phyloP scores from a whole-genome alignment of 2,329 filamentous ascomycete genomes.

The Tolypocladium paradoxum region DNA sequence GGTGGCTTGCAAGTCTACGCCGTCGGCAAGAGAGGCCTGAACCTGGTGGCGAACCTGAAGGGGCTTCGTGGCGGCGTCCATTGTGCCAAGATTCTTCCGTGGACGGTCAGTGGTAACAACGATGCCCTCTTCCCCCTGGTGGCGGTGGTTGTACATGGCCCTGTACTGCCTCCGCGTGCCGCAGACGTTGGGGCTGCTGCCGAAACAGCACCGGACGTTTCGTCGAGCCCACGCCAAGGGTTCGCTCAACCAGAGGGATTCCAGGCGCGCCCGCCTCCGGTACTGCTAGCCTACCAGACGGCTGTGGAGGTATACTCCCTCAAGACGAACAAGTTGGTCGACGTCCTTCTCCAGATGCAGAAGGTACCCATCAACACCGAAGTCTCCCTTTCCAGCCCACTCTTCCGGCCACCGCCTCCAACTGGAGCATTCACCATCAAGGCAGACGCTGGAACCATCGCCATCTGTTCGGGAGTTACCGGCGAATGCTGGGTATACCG shows the following conservation, averaged over 20 bases:
- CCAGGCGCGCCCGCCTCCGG: slow-evolving; percentile 21
- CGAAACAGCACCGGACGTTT: slow-evolving; percentile 25
- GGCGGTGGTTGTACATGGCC: slow-evolving; percentile 71
- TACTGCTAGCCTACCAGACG: slow-evolving; percentile 64
- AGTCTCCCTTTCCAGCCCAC: slow-evolving; percentile 46
- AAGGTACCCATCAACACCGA: slow-evolving; percentile 45
- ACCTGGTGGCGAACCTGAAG: slow-evolving; percentile 58
- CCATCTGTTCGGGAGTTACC: slow-evolving; percentile 68
- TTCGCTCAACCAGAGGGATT: slow-evolving; percentile 25
- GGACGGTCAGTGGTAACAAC: slow-evolving; percentile 44
- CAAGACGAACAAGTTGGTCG: slow-evolving; percentile 58
- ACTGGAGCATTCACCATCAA: slow-evolving; percentile 64
- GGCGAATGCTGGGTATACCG: slow-evolving; percentile 79
- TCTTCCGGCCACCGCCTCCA: slow-evolving; percentile 59
- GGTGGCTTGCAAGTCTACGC: slow-evolving; percentile 68
- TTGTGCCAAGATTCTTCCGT: slow-evolving; percentile 72
- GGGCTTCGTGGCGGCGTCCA: slow-evolving; percentile 71
- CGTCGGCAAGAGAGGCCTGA: slow-evolving; percentile 60
- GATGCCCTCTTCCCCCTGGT: slow-evolving; percentile 58
- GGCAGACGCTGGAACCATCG: slow-evolving; percentile 59
- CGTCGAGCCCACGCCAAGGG: slow-evolving; percentile 30
- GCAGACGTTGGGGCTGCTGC: slow-evolving; percentile 25
- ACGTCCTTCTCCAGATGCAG: slow-evolving; percentile 63
- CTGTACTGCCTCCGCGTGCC: slow-evolving; percentile 38
- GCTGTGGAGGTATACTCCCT: slow-evolving; percentile 84